Evolutionary conservation across 2,329 filamentous ascomycete species (phyloP), one percentile per base, ranked within the genome.

Genomic region (Cercospora beticola): DNA sequence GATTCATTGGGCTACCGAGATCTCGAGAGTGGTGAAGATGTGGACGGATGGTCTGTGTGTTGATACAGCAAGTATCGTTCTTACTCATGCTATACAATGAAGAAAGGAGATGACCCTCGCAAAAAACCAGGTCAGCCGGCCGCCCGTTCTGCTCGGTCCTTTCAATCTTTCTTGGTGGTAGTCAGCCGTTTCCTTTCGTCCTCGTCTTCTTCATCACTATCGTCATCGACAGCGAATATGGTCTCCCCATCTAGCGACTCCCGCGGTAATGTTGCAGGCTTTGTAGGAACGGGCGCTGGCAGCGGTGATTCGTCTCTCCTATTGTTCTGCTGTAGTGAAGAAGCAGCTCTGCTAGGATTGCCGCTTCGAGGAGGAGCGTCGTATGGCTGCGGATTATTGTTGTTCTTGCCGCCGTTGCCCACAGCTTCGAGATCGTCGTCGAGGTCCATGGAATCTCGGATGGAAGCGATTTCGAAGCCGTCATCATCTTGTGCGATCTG

Each of bases 401-500:
- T 66, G 61, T 73, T 66, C 67, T 63, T 76, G 76, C 72, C 71
- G 58, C 73, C 72, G 63, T 64, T 75, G 75, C 71, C 78, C 76
- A 74, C 79, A 78, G 67, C 78, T 70, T 74, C 81, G 77, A 76
- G 80, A 78, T 70, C 79, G 68, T 74, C 80, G 64, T 88, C 87
- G 67, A 90, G 87, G 74, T 91, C 89, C 21, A 90, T 82, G 0
- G 86, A 88, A 73, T 92, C 92, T 62, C 92, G 93, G 70, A 99
- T 91, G 66, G 95, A 95, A 60, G 92, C 92, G 78, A 99, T 96
- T 78, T 98, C 95, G 79, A 99, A 99, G 40, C 95, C 95, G 77
- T 98, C 94, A 75, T 99, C 95, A 76, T 99, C 95, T 86, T 98
- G 95, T 2, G 95, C 94, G 77, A 99, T 90, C 87, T 90, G 70